Evolutionary conservation across 2,329 filamentous ascomycete species (phyloP), one percentile per base, ranked within the genome.

Genomic region (Xylaria sp.): DNA sequence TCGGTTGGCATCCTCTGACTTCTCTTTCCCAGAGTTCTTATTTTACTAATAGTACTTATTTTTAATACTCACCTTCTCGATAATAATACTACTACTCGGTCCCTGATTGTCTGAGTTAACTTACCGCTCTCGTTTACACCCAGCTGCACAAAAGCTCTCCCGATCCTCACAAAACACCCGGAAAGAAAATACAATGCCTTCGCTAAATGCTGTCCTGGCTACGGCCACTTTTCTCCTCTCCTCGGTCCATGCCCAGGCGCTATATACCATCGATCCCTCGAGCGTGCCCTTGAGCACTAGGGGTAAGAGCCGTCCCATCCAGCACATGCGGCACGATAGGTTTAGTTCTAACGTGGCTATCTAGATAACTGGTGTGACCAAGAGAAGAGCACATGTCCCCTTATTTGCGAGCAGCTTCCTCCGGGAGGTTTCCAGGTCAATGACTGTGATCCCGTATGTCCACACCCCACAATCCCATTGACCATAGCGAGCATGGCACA

Each of bases 371-470:
- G 92, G 92, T 95, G 92, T 80, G 69, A 79, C 32, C 84, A 85
- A 73, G 89, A 94, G 81, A 82, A 77, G 73, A 84, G 84, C 74
- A 85, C 87, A 63, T 94, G 92, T 82, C 92, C 91, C 13, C 81
- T 90, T 73, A 92, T 94, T 81, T 94, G 92, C 85, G 81, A 88
- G 60, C 90, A 94, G 74, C 78, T 77, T 15, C 79, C 85, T 76
- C 79, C 84, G 73, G 77, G 86, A 78, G 85, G 82, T 54, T 88
- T 86, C 37, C 70, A 84, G 54, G 80, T 83, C 71, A 94, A 95
- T 82, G 84, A 84, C 8, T 95, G 92, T 79, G 86, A 94, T 78
- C 76, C 90, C 59, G 89, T 91, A 86, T 66, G 85, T 80, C 41
- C 5, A 63, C 8, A 23, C 66, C 9, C 41, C 37, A 1, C 8